Evolutionary conservation across 2,329 filamentous ascomycete genomes (phyloP).

Genomic region (Mycosphaerelloides madeirae): DNA sequence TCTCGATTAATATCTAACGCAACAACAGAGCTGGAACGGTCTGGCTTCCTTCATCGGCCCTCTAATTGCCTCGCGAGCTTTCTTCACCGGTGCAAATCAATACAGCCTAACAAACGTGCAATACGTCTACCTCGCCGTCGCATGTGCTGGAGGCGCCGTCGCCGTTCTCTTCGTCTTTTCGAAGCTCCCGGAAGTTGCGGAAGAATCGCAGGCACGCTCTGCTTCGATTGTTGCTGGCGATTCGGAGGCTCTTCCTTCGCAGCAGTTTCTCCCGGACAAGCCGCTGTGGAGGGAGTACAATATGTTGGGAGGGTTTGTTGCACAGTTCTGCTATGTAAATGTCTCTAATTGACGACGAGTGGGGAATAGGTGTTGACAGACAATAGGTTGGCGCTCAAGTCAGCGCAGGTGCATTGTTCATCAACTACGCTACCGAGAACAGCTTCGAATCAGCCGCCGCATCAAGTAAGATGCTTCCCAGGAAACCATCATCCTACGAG

Average conservation of each 20-base stretch:
- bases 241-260: conserved; percentile 28
- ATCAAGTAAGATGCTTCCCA: no score
- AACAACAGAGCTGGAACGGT: conserved; percentile 35
- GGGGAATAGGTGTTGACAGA: no score
- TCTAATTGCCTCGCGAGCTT: conserved; percentile 37
- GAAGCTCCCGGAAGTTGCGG: conserved; percentile 34
- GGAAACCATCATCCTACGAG: no score
- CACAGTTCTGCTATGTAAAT: conserved; percentile 37
- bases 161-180: conserved; percentile 35
- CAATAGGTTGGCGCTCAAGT: conserved; percentile 37
- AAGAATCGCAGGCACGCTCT: conserved; percentile 20
- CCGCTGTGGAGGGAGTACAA: conserved; percentile 39
- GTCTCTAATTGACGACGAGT: no score
- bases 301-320: conserved; percentile 37
- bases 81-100: conserved; percentile 33
- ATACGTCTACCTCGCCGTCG: conserved; percentile 38
- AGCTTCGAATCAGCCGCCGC: conserved; percentile 29
- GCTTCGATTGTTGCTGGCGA: conserved; percentile 26
- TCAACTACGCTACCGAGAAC: conserved; percentile 38
- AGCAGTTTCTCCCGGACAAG: conserved; percentile 27
- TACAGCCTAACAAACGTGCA: conserved; percentile 35
- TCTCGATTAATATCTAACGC: no score
- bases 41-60: conserved; percentile 39
- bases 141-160: conserved; percentile 34
- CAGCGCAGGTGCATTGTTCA: conserved; percentile 36